Conservation (phyloP, 768 basidiomycete genomes). For the Mycena sanguinolenta region DNA sequence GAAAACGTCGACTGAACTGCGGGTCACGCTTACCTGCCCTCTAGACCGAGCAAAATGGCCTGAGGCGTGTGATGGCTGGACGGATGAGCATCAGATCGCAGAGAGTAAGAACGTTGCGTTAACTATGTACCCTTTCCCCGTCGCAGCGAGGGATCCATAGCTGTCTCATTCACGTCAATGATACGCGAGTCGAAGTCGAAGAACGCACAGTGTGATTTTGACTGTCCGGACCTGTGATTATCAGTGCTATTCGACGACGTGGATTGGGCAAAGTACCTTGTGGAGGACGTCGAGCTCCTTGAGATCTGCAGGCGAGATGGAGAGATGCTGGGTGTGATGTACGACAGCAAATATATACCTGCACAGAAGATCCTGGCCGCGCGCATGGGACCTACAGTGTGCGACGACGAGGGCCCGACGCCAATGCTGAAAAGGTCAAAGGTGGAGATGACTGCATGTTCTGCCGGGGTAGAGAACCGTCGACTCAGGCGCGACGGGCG, state of each 20-base stretch:
- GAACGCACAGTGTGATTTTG: slow-evolving; percentile 82
- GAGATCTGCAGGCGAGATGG: slow-evolving; percentile 60
- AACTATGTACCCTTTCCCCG: slow-evolving; percentile 81
- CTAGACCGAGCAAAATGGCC: slow-evolving; percentile 85
- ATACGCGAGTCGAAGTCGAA: slow-evolving; percentile 2
- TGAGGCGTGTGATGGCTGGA: slow-evolving; percentile 88
- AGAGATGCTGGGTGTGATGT: background rate
- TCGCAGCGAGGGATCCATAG: slow-evolving; percentile 94
- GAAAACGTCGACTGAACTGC: background rate
- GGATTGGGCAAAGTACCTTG: slow-evolving; percentile 58
- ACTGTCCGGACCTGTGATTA: slow-evolving; percentile 74
- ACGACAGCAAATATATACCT: background rate
- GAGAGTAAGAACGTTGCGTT: slow-evolving; percentile 3
- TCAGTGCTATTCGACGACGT: background rate
- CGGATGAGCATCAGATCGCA: slow-evolving; percentile 11
- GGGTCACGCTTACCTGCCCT: slow-evolving; percentile 57
- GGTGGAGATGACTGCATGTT: slow-evolving; percentile 74
- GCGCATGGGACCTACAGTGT: slow-evolving; percentile 78
- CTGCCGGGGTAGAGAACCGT: slow-evolving; percentile 5
- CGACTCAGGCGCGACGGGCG: slow-evolving; percentile 12
- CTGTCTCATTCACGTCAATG: slow-evolving; percentile 51
- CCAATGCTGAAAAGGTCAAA: slow-evolving; percentile 96
- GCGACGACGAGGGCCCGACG: slow-evolving; percentile 66
- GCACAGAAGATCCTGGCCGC: slow-evolving; percentile 84
- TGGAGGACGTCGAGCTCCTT: slow-evolving; percentile 76